A percentile compares a stretch with the other conserved stretches of the same genome.
Evolutionary conservation across 345 rosid species (phyloP).

Genomic region (Rhizophora mangle): DNA sequence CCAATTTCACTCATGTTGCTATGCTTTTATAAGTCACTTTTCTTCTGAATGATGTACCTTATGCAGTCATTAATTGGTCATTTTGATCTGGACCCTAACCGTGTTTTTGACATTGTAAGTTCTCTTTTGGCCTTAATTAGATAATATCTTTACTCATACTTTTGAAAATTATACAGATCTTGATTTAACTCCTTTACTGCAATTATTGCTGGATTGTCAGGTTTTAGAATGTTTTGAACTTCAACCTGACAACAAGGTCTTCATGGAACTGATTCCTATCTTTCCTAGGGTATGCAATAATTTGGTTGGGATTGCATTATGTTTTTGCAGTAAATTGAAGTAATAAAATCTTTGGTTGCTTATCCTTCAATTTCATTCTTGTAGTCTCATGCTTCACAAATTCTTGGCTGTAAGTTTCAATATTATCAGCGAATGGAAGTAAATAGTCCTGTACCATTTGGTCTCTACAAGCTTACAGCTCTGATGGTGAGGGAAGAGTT

Average conservation of each 20-base stretch:
- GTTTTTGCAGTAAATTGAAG: slow-evolving; percentile 11
- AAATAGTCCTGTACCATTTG: slow-evolving; percentile 69
- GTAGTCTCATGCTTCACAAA: slow-evolving; percentile 99
- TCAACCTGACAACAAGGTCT: slow-evolving; percentile 64
- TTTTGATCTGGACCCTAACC: slow-evolving; percentile 97
- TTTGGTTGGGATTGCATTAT: slow-evolving; percentile 1
- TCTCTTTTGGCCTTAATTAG: slow-evolving; percentile 6
- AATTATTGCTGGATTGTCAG: slow-evolving; percentile 38
- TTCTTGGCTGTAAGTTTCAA: slow-evolving; percentile 98
- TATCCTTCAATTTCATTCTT: slow-evolving; percentile 22
- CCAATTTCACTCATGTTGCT: slow-evolving; percentile 5
- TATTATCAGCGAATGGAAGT: slow-evolving; percentile 90
- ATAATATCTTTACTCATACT: slow-evolving; percentile 13
- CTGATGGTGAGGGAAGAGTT: slow-evolving; percentile 86
- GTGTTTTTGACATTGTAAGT: slow-evolving; percentile 99
- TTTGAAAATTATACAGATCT: slow-evolving; percentile 15
- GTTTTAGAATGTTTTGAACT: slow-evolving; percentile 95
- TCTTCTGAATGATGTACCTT: slow-evolving; percentile 26
- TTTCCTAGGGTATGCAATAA: slow-evolving; percentile 75
- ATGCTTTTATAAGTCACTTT: slow-evolving; percentile 4
- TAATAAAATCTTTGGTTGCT: slow-evolving; percentile 13
- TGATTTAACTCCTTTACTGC: slow-evolving; percentile 14
- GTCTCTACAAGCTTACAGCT: slow-evolving; percentile 91
- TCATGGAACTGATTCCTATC: slow-evolving; percentile 84
- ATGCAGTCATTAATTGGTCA: slow-evolving; percentile 98